Evolutionary conservation across 768 basidiomycete species (phyloP), one percentile per base, ranked within the genome.

Genomic region (Pleurotus ostreatus): DNA sequence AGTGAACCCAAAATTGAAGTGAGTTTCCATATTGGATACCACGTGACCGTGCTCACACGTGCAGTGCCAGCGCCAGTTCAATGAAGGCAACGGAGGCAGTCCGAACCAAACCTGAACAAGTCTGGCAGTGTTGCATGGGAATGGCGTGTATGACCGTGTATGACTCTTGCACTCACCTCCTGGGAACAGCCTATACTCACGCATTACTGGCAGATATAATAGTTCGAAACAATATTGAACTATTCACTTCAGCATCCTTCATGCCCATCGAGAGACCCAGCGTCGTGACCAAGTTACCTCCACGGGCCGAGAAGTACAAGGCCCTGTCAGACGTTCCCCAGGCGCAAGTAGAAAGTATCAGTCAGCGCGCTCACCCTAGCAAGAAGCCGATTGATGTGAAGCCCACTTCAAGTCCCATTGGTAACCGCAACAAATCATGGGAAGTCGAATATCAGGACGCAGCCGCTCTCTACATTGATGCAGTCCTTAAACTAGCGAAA

Each of bases 391-490:
- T 34, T 34, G 30, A 34, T 34, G 30, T 11, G 30, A 16, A 22
- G 41, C 41, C 41, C n/a, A 16, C 41, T 5, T 22, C 41, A 22
- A 44, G 41, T 44, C 5, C 30, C 3, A 34, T 2, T 4, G 30
- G 30, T 4, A 34, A 4, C 8, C 9, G 4, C 9, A 34, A 34
- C 9, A 44, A 44, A 11, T 22, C 41, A 44, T n/a, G 30, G 30
- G 9, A 34, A 9, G 30, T 2, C n/a, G 26, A 49, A 25, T 49
- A 53, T 23, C 51, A 53, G 38, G 37, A 39, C 9, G 39, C 51
- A 5, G 39, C 37, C 39, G 11, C 51, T n/a, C 51, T 39, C 20
- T 53, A 53, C 22, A 53, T 53, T 39, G 51, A 53, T 41, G 39
- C 51, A 0, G 51, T 53, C 37, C 22, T 53, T n/a, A 53, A 41